These are phyloP conservation scores for Ustilago vetiveriae DNA, from an alignment of 1,284 basidiomycete genomes.

Conservation along the genomic window DNA sequence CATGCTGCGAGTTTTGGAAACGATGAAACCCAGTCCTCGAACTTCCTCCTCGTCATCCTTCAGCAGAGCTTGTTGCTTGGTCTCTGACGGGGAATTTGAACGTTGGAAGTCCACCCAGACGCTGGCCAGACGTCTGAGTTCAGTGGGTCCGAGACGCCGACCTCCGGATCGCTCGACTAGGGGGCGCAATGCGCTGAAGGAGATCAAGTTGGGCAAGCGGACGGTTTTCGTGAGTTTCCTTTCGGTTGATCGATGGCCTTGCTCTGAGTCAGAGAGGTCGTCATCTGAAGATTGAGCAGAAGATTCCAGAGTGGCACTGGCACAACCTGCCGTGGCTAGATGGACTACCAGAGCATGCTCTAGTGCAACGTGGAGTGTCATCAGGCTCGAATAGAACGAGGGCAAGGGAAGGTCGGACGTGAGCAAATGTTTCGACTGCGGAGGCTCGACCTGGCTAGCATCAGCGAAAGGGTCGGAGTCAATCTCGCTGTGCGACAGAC, in stretches of 20 bases:
- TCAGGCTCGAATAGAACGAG: conserved; percentile 42
- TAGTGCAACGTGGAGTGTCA: conserved; percentile 54
- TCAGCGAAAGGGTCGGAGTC: neutral
- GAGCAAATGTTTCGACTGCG: conserved; percentile 18
- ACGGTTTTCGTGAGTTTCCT: conserved; percentile 26
- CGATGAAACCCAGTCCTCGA: conserved; percentile 53
- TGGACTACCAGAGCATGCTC: conserved; percentile 63
- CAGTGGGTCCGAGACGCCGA: conserved; percentile 42
- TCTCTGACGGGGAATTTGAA: neutral
- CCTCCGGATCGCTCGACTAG: conserved; percentile 59
- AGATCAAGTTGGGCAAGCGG: conserved; percentile 56
- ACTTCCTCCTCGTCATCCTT: conserved; percentile 21
- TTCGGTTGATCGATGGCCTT: neutral
- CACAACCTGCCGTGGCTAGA: conserved; percentile 57
- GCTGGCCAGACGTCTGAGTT: conserved; percentile 51
- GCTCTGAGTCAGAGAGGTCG: conserved; percentile 12
- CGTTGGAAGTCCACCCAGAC: conserved; percentile 52
- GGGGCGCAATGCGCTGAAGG: conserved; percentile 53
- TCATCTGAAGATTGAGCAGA: conserved; percentile 9
- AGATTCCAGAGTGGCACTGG: conserved; percentile 39
- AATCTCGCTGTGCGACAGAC: conserved; percentile 13
- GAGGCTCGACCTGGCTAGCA: conserved; percentile 4
- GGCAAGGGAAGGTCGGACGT: conserved; percentile 49
- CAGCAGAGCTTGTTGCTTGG: neutral
- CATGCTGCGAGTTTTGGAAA: conserved; percentile 42